phyloP scores from a whole-genome alignment of 495 filamentous ascomycete genomes.

The Penicillium ucsense region DNA sequence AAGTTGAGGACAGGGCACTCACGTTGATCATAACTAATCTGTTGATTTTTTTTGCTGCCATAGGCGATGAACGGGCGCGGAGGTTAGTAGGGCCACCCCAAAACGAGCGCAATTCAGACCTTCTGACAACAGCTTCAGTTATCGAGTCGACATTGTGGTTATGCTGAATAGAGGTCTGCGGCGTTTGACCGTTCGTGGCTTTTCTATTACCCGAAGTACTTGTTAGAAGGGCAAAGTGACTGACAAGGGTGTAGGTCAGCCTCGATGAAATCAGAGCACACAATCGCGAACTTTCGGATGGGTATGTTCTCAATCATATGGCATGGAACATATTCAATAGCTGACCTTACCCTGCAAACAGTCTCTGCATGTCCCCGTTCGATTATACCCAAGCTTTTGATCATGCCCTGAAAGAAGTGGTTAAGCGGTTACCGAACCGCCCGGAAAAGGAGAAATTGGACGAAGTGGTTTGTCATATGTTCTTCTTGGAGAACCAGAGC shows the following conservation, averaged over 20 bases:
- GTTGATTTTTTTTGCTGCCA: conserved; percentile 3
- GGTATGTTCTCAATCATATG: conserved; percentile 29
- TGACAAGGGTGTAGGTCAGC: conserved; percentile 54
- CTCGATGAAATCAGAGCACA: conserved; percentile 90
- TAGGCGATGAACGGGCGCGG: conserved; percentile 44
- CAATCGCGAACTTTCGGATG: conserved; percentile 80
- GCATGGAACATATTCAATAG: background rate
- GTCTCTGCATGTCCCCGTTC: conserved; percentile 75
- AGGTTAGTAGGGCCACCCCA: conserved; percentile 33
- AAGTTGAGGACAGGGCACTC: conserved; percentile 15
- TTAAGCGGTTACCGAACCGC: conserved; percentile 63
- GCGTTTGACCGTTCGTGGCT: conserved; percentile 46
- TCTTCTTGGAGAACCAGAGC: background rate
- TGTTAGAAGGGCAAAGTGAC: background rate
- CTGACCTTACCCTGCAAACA: conserved; percentile 8
- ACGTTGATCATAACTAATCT: conserved; percentile 10
- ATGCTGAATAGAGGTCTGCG: conserved; percentile 86
- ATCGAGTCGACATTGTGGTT: conserved; percentile 76
- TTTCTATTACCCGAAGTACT: background rate
- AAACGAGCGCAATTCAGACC: background rate
- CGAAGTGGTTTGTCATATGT: conserved; percentile 41
- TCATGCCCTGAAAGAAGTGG: conserved; percentile 75
- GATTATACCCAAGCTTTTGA: conserved; percentile 84
- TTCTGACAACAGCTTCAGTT: conserved; percentile 34
- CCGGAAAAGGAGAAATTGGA: conserved; percentile 48